Conservation (phyloP, 345 rosid genomes). For the Garcia nutans region DNA sequence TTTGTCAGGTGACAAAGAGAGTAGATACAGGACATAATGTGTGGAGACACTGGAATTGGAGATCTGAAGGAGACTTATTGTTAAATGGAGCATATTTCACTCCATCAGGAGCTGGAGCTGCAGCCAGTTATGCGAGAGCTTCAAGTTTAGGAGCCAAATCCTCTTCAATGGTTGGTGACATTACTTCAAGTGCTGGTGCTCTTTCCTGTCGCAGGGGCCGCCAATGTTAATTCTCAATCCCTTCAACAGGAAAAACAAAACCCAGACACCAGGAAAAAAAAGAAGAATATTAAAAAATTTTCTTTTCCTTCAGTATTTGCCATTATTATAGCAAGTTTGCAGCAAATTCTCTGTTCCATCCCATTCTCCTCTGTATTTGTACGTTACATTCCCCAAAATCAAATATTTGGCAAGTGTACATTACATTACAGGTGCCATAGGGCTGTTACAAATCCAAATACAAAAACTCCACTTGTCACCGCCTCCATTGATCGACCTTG, state of each 20-base stretch:
- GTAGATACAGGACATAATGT: not conserved
- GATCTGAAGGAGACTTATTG: conserved; percentile 29
- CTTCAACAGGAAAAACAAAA: not conserved
- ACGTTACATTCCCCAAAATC: not conserved
- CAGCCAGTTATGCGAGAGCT: conserved; percentile 32
- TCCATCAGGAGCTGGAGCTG: conserved; percentile 29
- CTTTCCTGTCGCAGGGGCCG: conserved; percentile 41
- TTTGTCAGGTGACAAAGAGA: conserved; percentile 27
- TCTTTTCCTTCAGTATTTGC: not conserved
- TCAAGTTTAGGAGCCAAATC: conserved; percentile 33
- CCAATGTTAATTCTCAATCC: conserved; percentile 41
- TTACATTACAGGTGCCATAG: conserved; percentile 5
- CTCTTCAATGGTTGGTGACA: conserved; percentile 27
- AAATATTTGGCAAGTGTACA: conserved; percentile 43
- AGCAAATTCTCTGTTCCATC: not conserved
- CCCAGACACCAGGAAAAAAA: not conserved
- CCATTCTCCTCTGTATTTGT: conserved; percentile 8
- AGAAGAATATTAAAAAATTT: not conserved
- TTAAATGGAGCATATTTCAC: conserved; percentile 30
- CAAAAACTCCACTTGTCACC: conserved; percentile 33
- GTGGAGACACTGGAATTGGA: conserved; percentile 29
- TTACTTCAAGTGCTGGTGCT: conserved; percentile 23
- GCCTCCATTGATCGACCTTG: conserved; percentile 36
- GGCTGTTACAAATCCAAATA: conserved; percentile 5
- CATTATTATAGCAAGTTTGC: not conserved